These are phyloP conservation scores for Dorcoceras hygrometricum DNA, from an alignment of 257 asterid genomes.

Conservation along the genomic window DNA sequence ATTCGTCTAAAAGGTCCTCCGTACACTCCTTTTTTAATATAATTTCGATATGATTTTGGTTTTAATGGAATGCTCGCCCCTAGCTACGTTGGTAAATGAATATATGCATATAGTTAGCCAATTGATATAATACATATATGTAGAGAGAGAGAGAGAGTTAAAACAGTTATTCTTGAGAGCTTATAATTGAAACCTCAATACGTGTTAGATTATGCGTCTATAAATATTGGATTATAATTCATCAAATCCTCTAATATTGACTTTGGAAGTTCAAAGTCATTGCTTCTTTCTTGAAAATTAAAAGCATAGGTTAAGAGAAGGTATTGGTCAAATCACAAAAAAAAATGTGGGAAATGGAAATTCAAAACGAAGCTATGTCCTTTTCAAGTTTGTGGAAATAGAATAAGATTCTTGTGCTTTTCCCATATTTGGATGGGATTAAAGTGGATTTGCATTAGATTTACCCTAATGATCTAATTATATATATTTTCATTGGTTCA, in stretches of 20 bases:
- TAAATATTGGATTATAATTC: background rate
- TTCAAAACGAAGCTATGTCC: conserved; percentile 3
- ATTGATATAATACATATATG: no score
- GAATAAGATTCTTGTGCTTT: conserved; percentile 32
- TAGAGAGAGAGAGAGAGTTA: no score
- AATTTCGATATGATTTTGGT: no score
- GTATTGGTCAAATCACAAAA: conserved; percentile 27
- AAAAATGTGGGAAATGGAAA: conserved; percentile 9
- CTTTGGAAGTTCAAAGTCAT: conserved; percentile 21
- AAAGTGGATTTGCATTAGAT: background rate
- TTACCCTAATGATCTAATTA: background rate
- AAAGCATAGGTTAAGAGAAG: conserved; percentile 21
- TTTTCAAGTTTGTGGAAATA: conserved; percentile 17
- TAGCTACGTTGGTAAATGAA: no score
- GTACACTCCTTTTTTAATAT: no score
- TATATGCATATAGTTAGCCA: no score
- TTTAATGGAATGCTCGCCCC: no score
- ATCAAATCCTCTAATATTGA: conserved; percentile 14
- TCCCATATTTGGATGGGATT: conserved; percentile 20
- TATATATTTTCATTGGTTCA: no score
- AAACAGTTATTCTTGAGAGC: no score
- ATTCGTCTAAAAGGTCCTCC: no score
- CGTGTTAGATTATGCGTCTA: background rate
- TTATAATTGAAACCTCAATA: background rate
- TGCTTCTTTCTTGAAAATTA: background rate